Evolutionary conservation across 140 eudicot species (phyloP), one percentile per base, ranked within the genome.

Genomic region (Bidens hawaiensis): DNA sequence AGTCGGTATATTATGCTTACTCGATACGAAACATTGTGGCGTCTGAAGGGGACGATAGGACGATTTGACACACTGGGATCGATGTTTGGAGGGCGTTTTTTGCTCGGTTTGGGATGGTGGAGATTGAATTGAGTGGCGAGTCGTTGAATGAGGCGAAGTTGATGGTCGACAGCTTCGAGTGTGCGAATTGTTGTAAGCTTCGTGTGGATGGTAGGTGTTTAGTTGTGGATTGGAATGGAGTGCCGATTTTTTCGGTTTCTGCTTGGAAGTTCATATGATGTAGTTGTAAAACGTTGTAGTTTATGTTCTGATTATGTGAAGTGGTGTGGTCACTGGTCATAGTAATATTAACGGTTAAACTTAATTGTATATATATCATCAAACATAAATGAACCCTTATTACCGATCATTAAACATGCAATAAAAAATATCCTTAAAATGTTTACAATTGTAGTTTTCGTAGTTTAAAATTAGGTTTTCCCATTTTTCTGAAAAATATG

Each of bases 61-160:
- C 71, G 4, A 4, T 38, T 23, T 50, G 79, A 26, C 67, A 77
- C 47, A 58, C 60, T 5, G 62, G 71, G 16, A 25, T 82, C 21
- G 77, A 72, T 46, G 65, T 76, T 49, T 82, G 94, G 89, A 79
- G 83, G 82, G 60, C 19, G 0, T 50, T 62, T 14, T 76, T 79
- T 6, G 53, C 48, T 0, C 77, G 89, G 45, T 79, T 73, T 75
- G 71, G 73, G 6, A 56, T 85, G 55, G 62, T 49, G 49, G 94
- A 79, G 51, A 57, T 51, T 1, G 84, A 76, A n/a, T 49, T 82
- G 59, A 79, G 85, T 38, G 7, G 24, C 0, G 73, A 54, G 15
- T 53, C 76, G 0, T 27, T 69, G 46, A 61, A n/a, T 30, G 88
- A 82, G 67, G 89, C 82, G 6, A 71, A 61, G 34, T 28, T 85